These are phyloP conservation scores for Exsudoporus frostii DNA, from an alignment of 768 basidiomycete genomes.

Conservation along the genomic window DNA sequence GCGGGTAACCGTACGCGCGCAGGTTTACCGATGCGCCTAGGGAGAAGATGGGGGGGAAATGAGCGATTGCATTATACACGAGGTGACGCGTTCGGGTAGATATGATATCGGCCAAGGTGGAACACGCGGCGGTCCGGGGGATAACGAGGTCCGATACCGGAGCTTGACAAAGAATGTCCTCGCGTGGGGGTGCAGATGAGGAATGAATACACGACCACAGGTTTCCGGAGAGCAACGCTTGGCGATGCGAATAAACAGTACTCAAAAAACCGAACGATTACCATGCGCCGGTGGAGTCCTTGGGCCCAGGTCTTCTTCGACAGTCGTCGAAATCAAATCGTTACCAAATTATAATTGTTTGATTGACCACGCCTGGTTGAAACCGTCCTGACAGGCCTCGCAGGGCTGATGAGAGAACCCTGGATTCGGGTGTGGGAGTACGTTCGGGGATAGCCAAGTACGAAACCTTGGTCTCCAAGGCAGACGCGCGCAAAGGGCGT, in stretches of 20 bases:
- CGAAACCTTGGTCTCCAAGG: constrained; percentile 17
- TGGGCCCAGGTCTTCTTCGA: constrained; percentile 27
- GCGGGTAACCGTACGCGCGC: constrained; percentile 8
- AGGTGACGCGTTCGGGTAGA: constrained; percentile 24
- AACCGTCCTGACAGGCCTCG: constrained; percentile 9
- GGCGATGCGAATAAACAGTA: constrained; percentile 1
- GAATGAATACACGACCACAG: constrained; percentile 14
- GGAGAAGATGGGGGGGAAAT: constrained; percentile 13
- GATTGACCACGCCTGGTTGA: constrained; percentile 9
- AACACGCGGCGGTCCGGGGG: constrained; percentile 16
- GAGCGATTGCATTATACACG: constrained; percentile 6
- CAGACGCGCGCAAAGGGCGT: constrained; percentile 30
- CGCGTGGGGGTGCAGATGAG: constrained; percentile 1
- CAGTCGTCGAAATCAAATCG: constrained; percentile 6
- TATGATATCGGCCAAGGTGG: constrained; percentile 15
- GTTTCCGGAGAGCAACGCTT: constrained; percentile 8
- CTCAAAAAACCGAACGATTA: constrained; percentile 19
- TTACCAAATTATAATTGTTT: constrained; percentile 24
- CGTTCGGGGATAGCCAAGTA: constrained; percentile 8
- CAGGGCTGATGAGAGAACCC: constrained; percentile 27
- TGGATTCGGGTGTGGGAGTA: constrained; percentile 15
- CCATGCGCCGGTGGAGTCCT: constrained; percentile 27
- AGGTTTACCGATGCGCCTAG: constrained; percentile 3
- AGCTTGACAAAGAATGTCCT: constrained; percentile 5
- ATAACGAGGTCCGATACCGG: constrained; percentile 25